A percentile compares a stretch with the other conserved stretches of the same genome.
Evolutionary conservation across 345 rosid species (phyloP).

Genomic region (Brassica cretica): DNA sequence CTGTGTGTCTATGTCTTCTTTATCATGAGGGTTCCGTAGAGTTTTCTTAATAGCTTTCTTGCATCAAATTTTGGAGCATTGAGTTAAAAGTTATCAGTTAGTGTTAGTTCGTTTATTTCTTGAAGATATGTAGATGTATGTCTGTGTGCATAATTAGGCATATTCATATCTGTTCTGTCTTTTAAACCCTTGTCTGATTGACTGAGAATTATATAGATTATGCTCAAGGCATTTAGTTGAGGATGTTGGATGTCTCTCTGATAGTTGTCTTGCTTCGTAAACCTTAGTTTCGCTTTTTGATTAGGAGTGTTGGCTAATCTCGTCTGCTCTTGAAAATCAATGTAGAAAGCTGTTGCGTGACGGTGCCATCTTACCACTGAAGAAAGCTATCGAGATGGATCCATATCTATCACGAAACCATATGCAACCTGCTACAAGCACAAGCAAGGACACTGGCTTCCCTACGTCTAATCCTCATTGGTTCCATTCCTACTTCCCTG

Average conservation of each 20-base stretch:
- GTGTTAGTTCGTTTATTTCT: not conserved
- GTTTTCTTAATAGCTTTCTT: not conserved
- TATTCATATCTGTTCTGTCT: not conserved
- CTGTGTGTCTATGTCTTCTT: not conserved
- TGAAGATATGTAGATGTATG: not conserved
- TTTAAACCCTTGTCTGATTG: not conserved
- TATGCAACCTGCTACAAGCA: constrained; percentile 42
- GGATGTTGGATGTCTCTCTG: not conserved
- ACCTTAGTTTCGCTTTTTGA: not conserved
- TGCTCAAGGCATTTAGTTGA: not conserved
- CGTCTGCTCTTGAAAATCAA: not conserved
- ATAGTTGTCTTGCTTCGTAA: not conserved
- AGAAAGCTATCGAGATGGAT: constrained; percentile 45
- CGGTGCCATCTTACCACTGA: constrained; percentile 16
- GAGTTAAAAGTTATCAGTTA: not conserved
- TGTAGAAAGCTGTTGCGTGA: constrained; percentile 11
- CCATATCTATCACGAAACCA: constrained; percentile 44
- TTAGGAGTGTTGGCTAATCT: not conserved
- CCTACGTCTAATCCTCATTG: constrained; percentile 44
- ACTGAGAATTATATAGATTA: not conserved
- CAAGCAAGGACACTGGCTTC: constrained; percentile 25
- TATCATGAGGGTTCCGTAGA: not conserved
- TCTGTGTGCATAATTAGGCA: not conserved
- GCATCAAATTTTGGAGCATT: not conserved
- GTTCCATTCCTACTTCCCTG: constrained; percentile 44